Base-by-base conservation (phyloP, 139 green algal species). In the Asterochloris erici region DNA sequence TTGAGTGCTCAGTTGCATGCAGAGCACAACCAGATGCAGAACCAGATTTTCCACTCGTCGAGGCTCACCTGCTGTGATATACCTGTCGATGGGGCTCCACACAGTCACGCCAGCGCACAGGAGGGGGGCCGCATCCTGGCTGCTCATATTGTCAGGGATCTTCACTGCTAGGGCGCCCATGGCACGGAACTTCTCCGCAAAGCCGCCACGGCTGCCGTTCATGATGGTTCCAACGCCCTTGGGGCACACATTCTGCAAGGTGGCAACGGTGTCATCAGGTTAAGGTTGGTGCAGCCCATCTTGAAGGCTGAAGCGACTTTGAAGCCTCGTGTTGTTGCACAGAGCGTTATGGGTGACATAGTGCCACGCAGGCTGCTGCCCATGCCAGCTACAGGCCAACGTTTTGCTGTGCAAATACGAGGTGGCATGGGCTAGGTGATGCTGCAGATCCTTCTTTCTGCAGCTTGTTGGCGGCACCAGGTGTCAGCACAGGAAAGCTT, bases 51-150 rank as follows among this genome's bases (percentile, higher is more conserved):
- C n/a, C n/a, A n/a, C n/a, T n/a, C n/a, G n/a, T n/a, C 14, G 13
- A 26, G 10, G 70, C 71, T 63, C 80, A 81, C 81, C 79, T 84
- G 73, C 81, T 73, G 61, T 81, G 11, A 82, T 64, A 77, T 82
- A 76, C 1, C 29, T 29, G 17, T 38, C 68, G 66, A 82, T 82
- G 17, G 78, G 66, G 6, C 63, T 76, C 78, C 78, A 84, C 14
- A 86, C 79, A 23, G 84, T 87, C 60, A 84, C 70, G 21, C 84
- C 84, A 63, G 79, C 84, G 54, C 84, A 87, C 14, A 87, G 68
- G 47, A 87, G 61, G 11, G 84, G 84, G 2, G 79, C 79, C 21
- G 80, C 80, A 29, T 77, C 81, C 19, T 64, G 69, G 10, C 69
- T 73, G 60, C 12, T 28, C 23, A 87, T 82, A 63, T 77, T 71